phyloP scores from a whole-genome alignment of 2,329 filamentous ascomycete species.

The Diatrype stigma region DNA sequence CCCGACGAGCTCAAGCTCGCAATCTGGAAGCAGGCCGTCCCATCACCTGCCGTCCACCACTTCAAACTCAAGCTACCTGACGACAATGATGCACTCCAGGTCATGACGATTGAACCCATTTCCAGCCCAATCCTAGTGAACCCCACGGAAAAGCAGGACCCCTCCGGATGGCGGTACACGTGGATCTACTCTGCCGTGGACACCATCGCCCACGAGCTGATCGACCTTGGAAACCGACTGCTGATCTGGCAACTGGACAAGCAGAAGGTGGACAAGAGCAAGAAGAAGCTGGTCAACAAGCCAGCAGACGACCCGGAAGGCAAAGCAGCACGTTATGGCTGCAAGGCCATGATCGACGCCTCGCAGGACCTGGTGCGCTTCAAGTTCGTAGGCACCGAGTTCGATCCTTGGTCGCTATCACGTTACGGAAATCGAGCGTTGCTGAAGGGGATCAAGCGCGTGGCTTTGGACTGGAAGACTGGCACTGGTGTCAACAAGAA shows the following conservation, averaged over 20 bases:
- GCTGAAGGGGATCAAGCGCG: neutral
- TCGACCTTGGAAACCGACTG: neutral
- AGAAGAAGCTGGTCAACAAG: neutral
- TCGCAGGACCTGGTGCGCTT: neutral
- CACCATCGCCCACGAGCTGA: neutral
- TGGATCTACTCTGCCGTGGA: slow-evolving; percentile 1
- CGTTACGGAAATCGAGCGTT: neutral
- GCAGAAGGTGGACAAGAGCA: neutral
- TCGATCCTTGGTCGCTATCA: neutral
- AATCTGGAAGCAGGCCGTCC: slow-evolving; percentile 13
- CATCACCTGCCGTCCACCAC: slow-evolving; percentile 12
- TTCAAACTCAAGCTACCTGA: slow-evolving; percentile 10
- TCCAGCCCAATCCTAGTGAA: neutral
- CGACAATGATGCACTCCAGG: no score
- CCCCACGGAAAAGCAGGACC: slow-evolving; percentile 3
- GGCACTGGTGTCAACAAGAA: neutral
- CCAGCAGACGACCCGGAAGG: neutral
- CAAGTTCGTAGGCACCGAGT: neutral
- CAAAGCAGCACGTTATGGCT: neutral
- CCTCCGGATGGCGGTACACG: slow-evolving; percentile 16
- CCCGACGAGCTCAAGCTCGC: slow-evolving; percentile 19
- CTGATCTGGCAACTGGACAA: neutral
- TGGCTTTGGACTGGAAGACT: slow-evolving; percentile 3
- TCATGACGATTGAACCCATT: neutral
- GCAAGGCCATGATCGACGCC: neutral